Percentiles rank a stretch among this genome's conserved stretches.
Evolutionary conservation across 2,329 filamentous ascomycete genomes (phyloP).

Genomic region (Mycocentrospora acerina): DNA sequence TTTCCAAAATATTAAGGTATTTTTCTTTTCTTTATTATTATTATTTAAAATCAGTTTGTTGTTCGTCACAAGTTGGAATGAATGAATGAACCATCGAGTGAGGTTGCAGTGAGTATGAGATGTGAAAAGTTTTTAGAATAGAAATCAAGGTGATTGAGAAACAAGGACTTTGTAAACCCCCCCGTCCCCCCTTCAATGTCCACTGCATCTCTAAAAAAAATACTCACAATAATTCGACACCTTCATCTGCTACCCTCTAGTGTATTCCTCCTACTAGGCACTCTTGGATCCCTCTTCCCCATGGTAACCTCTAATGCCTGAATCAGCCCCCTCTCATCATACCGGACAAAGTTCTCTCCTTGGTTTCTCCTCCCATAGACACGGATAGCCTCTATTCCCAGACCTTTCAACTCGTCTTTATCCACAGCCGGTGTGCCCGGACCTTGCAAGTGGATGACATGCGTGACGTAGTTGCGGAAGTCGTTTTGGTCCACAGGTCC

Average conservation of each 20-base stretch:
- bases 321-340: conserved; percentile 73
- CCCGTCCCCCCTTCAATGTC: too few species aligned
- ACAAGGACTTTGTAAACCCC: too few species aligned
- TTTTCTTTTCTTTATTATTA: too few species aligned
- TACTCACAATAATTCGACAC: background rate
- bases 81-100: too few species aligned
- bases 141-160: too few species aligned
- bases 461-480: conserved; percentile 73
- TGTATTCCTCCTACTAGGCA: conserved; percentile 62
- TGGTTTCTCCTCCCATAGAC: conserved; percentile 70
- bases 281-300: conserved; percentile 61
- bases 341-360: conserved; percentile 60
- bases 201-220: too few species aligned
- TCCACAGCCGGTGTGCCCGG: conserved; percentile 71
- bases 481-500: conserved; percentile 40
- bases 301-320: conserved; percentile 78
- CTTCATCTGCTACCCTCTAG: conserved; percentile 16
- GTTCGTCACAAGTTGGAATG: too few species aligned
- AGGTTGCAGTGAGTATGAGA: too few species aligned
- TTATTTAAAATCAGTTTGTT: too few species aligned
- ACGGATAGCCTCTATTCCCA: conserved; percentile 76
- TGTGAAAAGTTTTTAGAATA: too few species aligned
- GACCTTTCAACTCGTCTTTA: conserved; percentile 58
- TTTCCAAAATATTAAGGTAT: too few species aligned
- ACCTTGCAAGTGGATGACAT: conserved; percentile 77